Evolutionary conservation across 805 yeast species (phyloP).

Genomic region (Wickerhamiella azymoides): DNA sequence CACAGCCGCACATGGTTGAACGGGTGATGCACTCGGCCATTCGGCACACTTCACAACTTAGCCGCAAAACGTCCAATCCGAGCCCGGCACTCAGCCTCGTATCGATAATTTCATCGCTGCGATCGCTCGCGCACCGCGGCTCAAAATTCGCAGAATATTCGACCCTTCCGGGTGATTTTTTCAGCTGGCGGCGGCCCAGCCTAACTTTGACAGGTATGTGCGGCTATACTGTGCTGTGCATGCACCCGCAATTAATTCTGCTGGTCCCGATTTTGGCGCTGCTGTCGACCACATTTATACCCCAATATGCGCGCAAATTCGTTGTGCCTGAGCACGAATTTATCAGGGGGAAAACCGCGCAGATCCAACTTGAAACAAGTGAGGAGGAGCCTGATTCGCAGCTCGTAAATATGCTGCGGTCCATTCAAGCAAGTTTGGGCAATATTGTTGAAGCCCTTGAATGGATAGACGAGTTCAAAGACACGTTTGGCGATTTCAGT

Average conservation of each 20-base stretch:
- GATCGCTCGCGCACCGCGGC: constrained; percentile 4
- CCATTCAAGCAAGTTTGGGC: constrained; percentile 48
- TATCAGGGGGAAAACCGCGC: not conserved
- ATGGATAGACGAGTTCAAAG: constrained; percentile 38
- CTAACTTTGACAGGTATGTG: constrained; percentile 49
- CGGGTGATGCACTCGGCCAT: constrained; percentile 1
- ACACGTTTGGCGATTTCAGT: constrained; percentile 52
- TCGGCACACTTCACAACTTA: not conserved
- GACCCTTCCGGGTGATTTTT: constrained; percentile 32
- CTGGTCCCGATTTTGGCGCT: constrained; percentile 48
- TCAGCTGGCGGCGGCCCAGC: constrained; percentile 67
- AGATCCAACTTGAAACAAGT: not conserved
- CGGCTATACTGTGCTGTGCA: constrained; percentile 50
- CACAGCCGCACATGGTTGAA: constrained; percentile 2
- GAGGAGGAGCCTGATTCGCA: not conserved
- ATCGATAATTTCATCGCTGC: constrained; percentile 5
- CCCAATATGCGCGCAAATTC: constrained; percentile 38
- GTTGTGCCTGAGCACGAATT: constrained; percentile 12
- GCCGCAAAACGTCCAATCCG: not conserved
- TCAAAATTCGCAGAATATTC: not conserved
- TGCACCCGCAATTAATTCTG: constrained; percentile 56
- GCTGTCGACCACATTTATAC: constrained; percentile 46
- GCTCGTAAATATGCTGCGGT: constrained; percentile 15
- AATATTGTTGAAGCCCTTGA: constrained; percentile 40
- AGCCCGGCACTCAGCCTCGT: constrained; percentile 5